phyloP scores from a whole-genome alignment of 305 asterid species.

The Solanum chacoense region DNA sequence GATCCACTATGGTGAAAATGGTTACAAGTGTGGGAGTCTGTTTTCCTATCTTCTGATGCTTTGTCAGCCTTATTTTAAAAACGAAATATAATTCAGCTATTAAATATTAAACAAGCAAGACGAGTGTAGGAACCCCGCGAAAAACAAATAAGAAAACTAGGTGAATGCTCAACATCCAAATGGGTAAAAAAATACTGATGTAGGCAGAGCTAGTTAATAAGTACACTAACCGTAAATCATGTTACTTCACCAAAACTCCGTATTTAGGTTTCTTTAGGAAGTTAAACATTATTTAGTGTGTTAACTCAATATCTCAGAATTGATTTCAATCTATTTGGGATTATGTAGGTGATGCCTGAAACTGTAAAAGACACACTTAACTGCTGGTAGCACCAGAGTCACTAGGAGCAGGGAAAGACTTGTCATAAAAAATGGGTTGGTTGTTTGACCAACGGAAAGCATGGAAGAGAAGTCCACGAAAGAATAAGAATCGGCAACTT shows the following conservation, averaged over 20 bases:
- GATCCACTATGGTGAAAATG: conserved; percentile 1
- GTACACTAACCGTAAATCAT: not conserved
- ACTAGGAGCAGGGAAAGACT: too few species aligned
- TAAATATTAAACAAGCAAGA: not conserved
- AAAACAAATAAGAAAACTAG: not conserved
- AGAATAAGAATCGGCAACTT: not conserved
- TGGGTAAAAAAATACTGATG: not conserved
- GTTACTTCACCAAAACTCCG: not conserved
- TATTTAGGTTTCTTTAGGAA: not conserved
- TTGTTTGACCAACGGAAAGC: not conserved
- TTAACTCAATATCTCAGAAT: not conserved
- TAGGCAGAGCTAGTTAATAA: not conserved
- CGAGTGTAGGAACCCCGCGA: not conserved
- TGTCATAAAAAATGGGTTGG: not conserved
- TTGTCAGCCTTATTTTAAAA: conserved; percentile 18
- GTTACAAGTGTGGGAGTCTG: not conserved
- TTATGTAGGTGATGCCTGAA: not conserved
- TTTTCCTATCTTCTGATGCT: conserved; percentile 4
- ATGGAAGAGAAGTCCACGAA: not conserved
- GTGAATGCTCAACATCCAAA: not conserved
- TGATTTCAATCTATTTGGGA: not conserved
- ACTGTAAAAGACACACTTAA: not conserved
- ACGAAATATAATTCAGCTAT: not conserved
- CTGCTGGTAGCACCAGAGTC: not conserved
- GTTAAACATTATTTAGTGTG: not conserved